A percentile compares a stretch with the other conserved stretches of the same genome.
Evolutionary conservation across 805 yeast genomes (phyloP).

Genomic region (Tetrapisispora iriomotensis): DNA sequence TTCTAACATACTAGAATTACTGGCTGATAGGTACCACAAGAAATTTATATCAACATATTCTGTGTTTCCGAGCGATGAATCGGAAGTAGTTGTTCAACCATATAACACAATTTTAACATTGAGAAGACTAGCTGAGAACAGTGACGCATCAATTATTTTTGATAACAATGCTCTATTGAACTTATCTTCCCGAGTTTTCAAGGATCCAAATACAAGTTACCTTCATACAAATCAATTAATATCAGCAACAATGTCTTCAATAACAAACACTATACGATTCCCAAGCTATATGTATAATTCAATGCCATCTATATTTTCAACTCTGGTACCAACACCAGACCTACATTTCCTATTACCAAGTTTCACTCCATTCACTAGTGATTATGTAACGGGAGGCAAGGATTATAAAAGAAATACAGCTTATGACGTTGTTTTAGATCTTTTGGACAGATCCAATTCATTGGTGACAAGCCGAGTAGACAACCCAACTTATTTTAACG

Average conservation of each 20-base stretch:
- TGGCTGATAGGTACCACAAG: slow-evolving; percentile 75
- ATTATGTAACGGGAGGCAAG: slow-evolving; percentile 49
- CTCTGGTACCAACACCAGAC: slow-evolving; percentile 78
- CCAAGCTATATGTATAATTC: slow-evolving; percentile 90
- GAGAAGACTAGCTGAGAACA: slow-evolving; percentile 68
- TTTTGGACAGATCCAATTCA: slow-evolving; percentile 66
- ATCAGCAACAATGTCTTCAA: slow-evolving; percentile 71
- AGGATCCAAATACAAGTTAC: slow-evolving; percentile 49
- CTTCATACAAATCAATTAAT: slow-evolving; percentile 78
- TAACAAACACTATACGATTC: slow-evolving; percentile 80
- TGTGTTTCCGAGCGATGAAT: slow-evolving; percentile 69
- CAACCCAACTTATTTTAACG: slow-evolving; percentile 50
- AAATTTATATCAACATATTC: slow-evolving; percentile 78
- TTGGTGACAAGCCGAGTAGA: slow-evolving; percentile 46
- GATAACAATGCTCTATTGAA: slow-evolving; percentile 79
- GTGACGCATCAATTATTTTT: slow-evolving; percentile 82
- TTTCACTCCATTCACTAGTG: slow-evolving; percentile 68
- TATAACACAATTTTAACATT: slow-evolving; percentile 82
- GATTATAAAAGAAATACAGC: slow-evolving; percentile 64
- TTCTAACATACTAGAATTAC: slow-evolving; percentile 62
- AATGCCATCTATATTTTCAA: slow-evolving; percentile 67
- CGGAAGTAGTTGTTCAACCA: slow-evolving; percentile 98
- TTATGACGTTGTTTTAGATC: slow-evolving; percentile 74
- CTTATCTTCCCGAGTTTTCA: slow-evolving; percentile 55
- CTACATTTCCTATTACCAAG: slow-evolving; percentile 66